A percentile compares a stretch with the other conserved stretches of the same genome.
Conservation (phyloP, 2,329 filamentous ascomycete genomes). For the Penicillium concentricum region DNA sequence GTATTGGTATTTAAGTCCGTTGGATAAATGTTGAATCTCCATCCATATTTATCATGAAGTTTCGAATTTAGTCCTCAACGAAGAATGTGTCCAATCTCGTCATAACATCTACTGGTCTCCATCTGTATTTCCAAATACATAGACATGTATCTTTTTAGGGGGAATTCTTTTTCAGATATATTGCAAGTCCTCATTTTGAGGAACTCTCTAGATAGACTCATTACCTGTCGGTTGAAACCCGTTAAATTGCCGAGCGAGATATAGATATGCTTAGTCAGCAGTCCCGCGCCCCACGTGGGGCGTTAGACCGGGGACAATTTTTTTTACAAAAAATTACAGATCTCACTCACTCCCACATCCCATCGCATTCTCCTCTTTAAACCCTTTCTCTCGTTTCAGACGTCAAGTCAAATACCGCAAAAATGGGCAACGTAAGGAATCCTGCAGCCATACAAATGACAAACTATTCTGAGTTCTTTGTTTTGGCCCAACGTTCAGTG, state of each 20-base stretch:
- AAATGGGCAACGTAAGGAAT: constrained; percentile 27
- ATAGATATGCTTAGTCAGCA: constrained; percentile 33
- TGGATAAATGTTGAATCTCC: neutral
- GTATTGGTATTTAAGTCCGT: no score
- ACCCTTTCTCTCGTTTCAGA: constrained; percentile 35
- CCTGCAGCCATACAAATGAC: neutral
- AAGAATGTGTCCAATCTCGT: no score
- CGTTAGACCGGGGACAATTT: constrained; percentile 3
- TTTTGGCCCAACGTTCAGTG: neutral
- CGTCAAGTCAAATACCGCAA: constrained; percentile 24
- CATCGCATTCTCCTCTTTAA: constrained; percentile 22
- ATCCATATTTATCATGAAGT: neutral
- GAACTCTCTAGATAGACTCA: neutral
- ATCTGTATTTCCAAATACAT: no score
- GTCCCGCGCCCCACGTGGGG: constrained; percentile 6
- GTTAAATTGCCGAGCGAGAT: neutral
- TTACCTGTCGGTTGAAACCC: neutral
- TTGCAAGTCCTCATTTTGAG: neutral
- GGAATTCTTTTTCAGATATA: no score
- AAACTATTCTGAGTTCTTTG: neutral
- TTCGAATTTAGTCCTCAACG: neutral
- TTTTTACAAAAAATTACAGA: constrained; percentile 11
- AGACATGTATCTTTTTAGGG: no score
- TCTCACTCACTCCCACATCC: constrained; percentile 7
- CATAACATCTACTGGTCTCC: neutral